Conservation (phyloP, 108 stramenopile genomes). For the Nannochloropsis gaditana region DNA sequence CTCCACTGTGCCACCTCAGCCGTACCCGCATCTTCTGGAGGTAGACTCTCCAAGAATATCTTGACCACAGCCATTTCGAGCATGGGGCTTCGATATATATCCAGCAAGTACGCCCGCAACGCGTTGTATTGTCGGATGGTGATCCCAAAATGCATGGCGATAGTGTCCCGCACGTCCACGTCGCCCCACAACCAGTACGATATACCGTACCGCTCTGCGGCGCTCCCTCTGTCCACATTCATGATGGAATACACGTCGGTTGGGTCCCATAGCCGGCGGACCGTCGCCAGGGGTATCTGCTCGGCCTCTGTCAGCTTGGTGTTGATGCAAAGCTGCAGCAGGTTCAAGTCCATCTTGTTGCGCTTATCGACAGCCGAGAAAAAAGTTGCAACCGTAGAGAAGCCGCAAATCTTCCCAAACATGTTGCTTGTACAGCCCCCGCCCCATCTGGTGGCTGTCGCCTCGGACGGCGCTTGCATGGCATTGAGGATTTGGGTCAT, state of each 20-base stretch:
- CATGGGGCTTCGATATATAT: not conserved
- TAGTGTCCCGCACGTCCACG: not conserved
- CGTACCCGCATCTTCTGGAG: conserved; percentile 11
- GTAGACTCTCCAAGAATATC: conserved; percentile 9
- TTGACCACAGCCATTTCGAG: not conserved
- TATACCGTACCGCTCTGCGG: not conserved
- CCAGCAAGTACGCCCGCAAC: conserved; percentile 19
- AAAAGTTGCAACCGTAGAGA: not conserved
- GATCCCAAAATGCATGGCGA: not conserved
- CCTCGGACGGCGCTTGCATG: not conserved
- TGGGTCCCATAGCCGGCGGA: not conserved
- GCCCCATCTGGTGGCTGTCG: conserved; percentile 4
- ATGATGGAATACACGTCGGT: not conserved
- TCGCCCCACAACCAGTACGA: not conserved
- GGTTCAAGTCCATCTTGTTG: conserved; percentile 12
- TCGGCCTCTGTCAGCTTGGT: not conserved
- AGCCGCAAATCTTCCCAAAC: not conserved
- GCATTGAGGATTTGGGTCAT: conserved; percentile 6
- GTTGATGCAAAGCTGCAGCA: not conserved
- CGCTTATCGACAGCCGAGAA: not conserved
- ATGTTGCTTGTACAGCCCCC: not conserved
- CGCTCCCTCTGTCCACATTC: not conserved
- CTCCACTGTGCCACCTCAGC: not conserved
- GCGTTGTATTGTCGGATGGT: conserved; percentile 4
- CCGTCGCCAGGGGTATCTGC: conserved; percentile 1